A percentile compares a stretch with the other conserved stretches of the same genome.
phyloP scores from a whole-genome alignment of 139 green algal genomes.

The Closterium sp. region DNA sequence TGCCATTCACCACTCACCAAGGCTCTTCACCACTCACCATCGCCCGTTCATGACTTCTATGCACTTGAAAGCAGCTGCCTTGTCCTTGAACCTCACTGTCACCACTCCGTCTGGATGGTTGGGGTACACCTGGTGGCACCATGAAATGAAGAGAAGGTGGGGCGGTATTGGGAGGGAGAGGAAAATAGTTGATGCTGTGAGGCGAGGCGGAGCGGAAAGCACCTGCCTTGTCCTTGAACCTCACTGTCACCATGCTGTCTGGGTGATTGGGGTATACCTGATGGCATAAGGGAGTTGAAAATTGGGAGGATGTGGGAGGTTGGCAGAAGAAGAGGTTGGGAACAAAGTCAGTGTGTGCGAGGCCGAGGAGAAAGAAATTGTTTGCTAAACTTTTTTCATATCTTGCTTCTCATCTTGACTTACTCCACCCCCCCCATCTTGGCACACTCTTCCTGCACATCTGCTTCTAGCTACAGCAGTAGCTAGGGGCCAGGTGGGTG shows the following conservation, averaged over 20 bases:
- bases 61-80: conserved; percentile 69
- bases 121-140: conserved; percentile 27
- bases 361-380: no score
- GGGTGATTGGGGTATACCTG: conserved; percentile 64
- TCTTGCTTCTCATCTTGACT: no score
- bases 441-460: neutral
- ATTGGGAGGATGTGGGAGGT: neutral
- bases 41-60: conserved; percentile 80
- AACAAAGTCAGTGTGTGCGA: no score
- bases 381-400: no score
- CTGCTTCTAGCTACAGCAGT: neutral
- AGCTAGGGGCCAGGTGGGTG: no score
- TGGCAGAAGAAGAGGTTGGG: neutral
- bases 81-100: conserved; percentile 72
- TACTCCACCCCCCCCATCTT: no score
- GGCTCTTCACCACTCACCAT: conserved; percentile 53
- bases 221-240: conserved; percentile 71
- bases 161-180: neutral
- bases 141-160: neutral
- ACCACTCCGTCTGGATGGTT: conserved; percentile 82
- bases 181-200: no score
- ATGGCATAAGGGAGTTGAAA: neutral
- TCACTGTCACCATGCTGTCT: conserved; percentile 77
- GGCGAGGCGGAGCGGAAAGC: conserved; percentile 46
- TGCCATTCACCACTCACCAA: neutral